Evolutionary conservation across 2,329 filamentous ascomycete species (phyloP).

Genomic region (Phaeosphaeriaceae sp.): DNA sequence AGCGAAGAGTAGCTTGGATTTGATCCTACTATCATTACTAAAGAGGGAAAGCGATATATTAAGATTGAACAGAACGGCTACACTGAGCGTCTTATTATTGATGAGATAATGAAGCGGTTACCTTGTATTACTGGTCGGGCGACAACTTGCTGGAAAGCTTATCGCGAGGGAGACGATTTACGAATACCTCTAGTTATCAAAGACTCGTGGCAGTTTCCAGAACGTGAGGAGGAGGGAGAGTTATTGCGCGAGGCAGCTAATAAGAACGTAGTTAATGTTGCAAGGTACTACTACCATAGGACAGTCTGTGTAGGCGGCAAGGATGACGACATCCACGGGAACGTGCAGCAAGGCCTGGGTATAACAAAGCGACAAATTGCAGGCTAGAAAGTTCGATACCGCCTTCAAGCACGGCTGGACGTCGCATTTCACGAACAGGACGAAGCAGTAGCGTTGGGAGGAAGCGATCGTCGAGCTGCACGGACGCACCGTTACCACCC

Average conservation of each 20-base stretch:
- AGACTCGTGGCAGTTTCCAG: constrained; percentile 53
- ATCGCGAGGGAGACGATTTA: constrained; percentile 40
- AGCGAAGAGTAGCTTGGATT: constrained; percentile 52
- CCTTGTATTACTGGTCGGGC: constrained; percentile 16
- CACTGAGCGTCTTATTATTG: too few relatives aligned
- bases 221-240: constrained; percentile 52
- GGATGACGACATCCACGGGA: constrained; percentile 46
- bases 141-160: constrained; percentile 35
- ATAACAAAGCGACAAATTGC: constrained; percentile 46
- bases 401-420: constrained; percentile 21
- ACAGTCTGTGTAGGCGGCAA: constrained; percentile 41
- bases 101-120: too few relatives aligned
- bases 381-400: constrained; percentile 27
- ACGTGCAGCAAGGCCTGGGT: constrained; percentile 41
- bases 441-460: constrained; percentile 4
- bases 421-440: constrained; percentile 18
- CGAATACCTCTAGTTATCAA: constrained; percentile 52
- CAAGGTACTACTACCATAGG: constrained; percentile 53
- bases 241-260: constrained; percentile 48
- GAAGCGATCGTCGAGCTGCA: too few relatives aligned
- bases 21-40: constrained; percentile 51
- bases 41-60: constrained; percentile 46
- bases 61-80: constrained; percentile 46
- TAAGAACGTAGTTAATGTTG: constrained; percentile 48
- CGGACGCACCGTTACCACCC: too few relatives aligned